These are phyloP conservation scores for Juncus inflexus DNA, from an alignment of 176 grass and related monocot genomes.

Conservation along the genomic window DNA sequence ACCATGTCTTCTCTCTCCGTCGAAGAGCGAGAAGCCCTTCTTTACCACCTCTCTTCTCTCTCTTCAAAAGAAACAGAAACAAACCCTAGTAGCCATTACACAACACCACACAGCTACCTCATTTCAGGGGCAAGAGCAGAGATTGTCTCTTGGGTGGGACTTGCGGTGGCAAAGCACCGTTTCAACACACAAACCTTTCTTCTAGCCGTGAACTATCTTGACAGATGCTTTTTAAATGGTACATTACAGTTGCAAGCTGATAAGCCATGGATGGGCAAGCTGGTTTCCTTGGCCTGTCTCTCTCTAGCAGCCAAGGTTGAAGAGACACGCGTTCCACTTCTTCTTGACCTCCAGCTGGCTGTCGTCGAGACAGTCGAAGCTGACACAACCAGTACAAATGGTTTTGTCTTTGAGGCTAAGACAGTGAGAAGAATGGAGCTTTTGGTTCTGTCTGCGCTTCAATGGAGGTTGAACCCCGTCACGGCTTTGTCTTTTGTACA, in stretches of 20 bases:
- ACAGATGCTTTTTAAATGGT: constrained; percentile 62
- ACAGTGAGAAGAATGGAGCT: constrained; percentile 83
- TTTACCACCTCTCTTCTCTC: constrained; percentile 39
- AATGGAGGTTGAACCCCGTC: constrained; percentile 67
- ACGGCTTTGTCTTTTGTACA: constrained; percentile 73
- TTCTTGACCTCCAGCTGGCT: constrained; percentile 67
- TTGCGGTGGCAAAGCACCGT: constrained; percentile 32
- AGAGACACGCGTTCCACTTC: constrained; percentile 58
- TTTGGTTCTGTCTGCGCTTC: constrained; percentile 62
- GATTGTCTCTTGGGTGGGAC: constrained; percentile 44
- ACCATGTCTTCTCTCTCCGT: background rate
- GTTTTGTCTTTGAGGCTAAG: constrained; percentile 58
- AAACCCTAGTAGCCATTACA: background rate
- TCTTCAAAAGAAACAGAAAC: constrained; percentile 35
- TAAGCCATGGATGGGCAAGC: constrained; percentile 61
- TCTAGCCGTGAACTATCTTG: constrained; percentile 61
- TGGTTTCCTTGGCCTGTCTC: constrained; percentile 67
- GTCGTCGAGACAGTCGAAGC: constrained; percentile 9
- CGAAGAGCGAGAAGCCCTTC: constrained; percentile 11
- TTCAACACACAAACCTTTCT: constrained; percentile 64
- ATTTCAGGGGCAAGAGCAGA: constrained; percentile 34
- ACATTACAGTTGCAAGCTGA: constrained; percentile 36
- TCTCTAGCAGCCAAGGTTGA: constrained; percentile 82
- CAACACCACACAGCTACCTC: constrained; percentile 23
- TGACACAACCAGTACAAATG: background rate